Evolutionary conservation across 306 rosid species (phyloP).

Genomic region (Pachyrhizus erosus): DNA sequence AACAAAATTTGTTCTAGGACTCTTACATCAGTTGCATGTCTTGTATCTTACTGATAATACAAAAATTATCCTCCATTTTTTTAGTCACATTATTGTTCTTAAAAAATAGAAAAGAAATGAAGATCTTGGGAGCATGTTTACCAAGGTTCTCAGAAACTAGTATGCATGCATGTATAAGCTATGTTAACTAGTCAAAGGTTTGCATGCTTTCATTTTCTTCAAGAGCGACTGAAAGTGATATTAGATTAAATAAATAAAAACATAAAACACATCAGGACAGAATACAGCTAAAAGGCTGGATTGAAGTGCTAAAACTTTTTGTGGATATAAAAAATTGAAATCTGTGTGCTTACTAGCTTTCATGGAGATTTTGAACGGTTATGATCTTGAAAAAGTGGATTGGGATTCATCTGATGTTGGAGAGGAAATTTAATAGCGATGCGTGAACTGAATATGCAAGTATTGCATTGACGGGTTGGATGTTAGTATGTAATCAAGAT

Average conservation of each 20-base stretch:
- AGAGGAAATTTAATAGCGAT: background rate
- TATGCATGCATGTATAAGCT: too few relatives aligned
- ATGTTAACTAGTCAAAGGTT: too few relatives aligned
- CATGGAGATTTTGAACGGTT: background rate
- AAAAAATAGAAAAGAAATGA: too few relatives aligned
- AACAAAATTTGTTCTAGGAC: background rate
- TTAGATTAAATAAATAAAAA: too few relatives aligned
- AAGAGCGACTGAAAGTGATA: background rate
- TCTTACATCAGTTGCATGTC: background rate
- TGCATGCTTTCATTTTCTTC: too few relatives aligned
- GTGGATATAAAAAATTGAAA: background rate
- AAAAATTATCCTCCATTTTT: background rate
- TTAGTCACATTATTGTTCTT: too few relatives aligned
- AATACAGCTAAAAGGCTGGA: background rate
- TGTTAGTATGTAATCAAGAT: too few relatives aligned
- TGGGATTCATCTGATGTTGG: background rate
- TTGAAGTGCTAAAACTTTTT: too few relatives aligned
- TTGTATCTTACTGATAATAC: background rate
- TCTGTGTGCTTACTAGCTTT: slow-evolving; percentile 11
- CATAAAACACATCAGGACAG: background rate
- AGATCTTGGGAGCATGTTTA: too few relatives aligned
- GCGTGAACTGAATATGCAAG: background rate
- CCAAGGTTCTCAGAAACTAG: too few relatives aligned
- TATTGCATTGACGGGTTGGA: too few relatives aligned
- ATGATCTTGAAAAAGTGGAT: slow-evolving; percentile 26